Base-by-base conservation (phyloP, 805 yeast genomes). In the Clavispora asparagi region DNA sequence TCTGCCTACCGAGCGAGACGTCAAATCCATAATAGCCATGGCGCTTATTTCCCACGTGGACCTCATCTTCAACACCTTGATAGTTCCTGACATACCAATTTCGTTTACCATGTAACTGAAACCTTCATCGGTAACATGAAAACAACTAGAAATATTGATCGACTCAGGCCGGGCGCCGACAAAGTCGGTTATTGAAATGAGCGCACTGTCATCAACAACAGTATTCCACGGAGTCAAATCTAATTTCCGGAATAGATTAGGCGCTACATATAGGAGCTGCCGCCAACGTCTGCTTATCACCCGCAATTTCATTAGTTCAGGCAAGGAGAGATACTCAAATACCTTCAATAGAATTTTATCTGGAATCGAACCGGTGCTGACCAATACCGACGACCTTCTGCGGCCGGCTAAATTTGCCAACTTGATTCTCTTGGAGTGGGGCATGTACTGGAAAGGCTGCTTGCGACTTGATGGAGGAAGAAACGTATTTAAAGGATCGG, bases 11-110 rank as follows among this genome's bases (percentile, higher is more conserved):
- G 78, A 73, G 0, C 84, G 83, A 1, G 78, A 81, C 1, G 88
- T 77, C 37, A 85, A 63, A 60, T 86, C 92, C 89, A 85, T 83
- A 28, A 85, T 83, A 2, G 91, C 86, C 87, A 84, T 82, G 2
- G 89, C 87, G 48, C 83, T 78, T 8, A 86, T 80, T 54, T 83
- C 87, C 92, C 92, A 85, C 41, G 79, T 83, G 13, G 86, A 79
- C 50, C 71, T 73, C 89, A 85, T 83, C 49, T 72, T 74, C 42
- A 86, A 65, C 9, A 65, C 63, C 44, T 70, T 68, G 39, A 86
- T 74, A 29, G 73, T 70, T 3, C 89, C 89, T 35, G 79, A 60
- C 54, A 83, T 80, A 1, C 90, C 90, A 45, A 84, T 74, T 53
- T 84, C 87, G 55, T 81, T 83, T 17, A 85, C 80, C 71, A 86